Evolutionary conservation across 1,139 yeast species (phyloP), one percentile per base, ranked within the genome.

Genomic region (Zygoascus hellenicus): DNA sequence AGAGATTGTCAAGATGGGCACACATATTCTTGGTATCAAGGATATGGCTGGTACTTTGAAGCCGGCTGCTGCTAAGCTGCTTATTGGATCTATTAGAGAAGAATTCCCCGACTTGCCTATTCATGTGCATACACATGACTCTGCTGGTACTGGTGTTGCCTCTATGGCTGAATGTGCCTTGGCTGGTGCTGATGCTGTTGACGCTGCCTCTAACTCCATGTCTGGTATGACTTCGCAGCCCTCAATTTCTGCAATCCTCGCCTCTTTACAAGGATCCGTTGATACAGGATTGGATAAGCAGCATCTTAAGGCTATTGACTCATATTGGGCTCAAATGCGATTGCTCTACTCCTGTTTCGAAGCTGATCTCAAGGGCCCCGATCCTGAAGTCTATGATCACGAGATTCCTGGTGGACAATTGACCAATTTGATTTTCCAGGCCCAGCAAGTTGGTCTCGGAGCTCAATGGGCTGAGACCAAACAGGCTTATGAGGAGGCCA

Each of bases 351-450:
- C 96, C 43, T 89, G 96, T 70, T 92, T 94, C 69, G 99, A 89
- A 71, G 97, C 98, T 46, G 97, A 92, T 63, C 79, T 92, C 69
- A 94, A 92, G 77, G 98, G 98, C 48, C 98, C 99, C 51, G 99
- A 92, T 70, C 97, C 99, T 58, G 98, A 92, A 70, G 98, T 92
- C 48, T 92, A 92, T 69, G 82, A 82, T 58, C 98, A 92, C 72
- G 99, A 92, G 75, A 92, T 92, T 58, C 99, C 99, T 46, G 99
- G 99, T 74, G 98, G 98, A 57, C 99, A 92, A 74, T 80, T 92
- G 69, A 92, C 99, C 57, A 94, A 92, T 75, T 76, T 92, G 70
- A 72, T 92, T 59, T 94, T 92, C 94, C 99, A 92, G 74, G 98
- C 98, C 50, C 96, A 89, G 72, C 98, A 92, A 72, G 88, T 92